These are phyloP conservation scores for Ilex asprella DNA, from an alignment of 257 asterid species.

Conservation along the genomic window DNA sequence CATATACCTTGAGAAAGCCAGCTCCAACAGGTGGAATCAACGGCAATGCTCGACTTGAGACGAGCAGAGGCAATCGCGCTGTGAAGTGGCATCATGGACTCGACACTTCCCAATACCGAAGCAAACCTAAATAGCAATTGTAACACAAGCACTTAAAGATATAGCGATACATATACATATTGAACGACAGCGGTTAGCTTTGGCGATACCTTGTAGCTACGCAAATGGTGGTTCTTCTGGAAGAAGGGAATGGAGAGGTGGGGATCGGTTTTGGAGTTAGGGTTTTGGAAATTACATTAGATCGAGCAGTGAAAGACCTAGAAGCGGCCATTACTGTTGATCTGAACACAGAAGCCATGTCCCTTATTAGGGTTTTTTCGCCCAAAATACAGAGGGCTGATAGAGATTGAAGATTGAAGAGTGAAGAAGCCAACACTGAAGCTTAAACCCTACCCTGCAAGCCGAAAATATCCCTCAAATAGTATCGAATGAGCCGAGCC, in stretches of 20 bases:
- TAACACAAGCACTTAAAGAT: background rate
- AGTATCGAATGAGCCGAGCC: too few species aligned
- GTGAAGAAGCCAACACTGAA: too few species aligned
- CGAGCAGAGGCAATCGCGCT: constrained; percentile 54
- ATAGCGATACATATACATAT: background rate
- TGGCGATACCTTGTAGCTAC: constrained; percentile 30
- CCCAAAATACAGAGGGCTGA: too few species aligned
- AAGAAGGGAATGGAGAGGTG: constrained; percentile 22
- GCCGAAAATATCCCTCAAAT: too few species aligned
- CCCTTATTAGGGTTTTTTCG: too few species aligned
- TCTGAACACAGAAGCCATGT: constrained; percentile 36
- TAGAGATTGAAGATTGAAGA: too few species aligned
- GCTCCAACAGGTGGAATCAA: constrained; percentile 50
- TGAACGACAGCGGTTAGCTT: background rate
- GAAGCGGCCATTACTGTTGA: constrained; percentile 25
- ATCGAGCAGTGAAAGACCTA: constrained; percentile 29
- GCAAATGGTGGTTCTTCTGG: constrained; percentile 16
- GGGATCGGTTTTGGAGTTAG: constrained; percentile 23
- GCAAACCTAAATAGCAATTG: constrained; percentile 25
- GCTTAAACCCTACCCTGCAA: too few species aligned
- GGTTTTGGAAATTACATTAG: constrained; percentile 16
- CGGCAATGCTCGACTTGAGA: constrained; percentile 45
- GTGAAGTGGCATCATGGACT: constrained; percentile 52
- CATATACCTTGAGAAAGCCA: constrained; percentile 47
- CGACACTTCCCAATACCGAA: constrained; percentile 33